These are phyloP conservation scores for Ascochyta koolunga DNA, from an alignment of 2,329 filamentous ascomycete species.

Conservation along the genomic window DNA sequence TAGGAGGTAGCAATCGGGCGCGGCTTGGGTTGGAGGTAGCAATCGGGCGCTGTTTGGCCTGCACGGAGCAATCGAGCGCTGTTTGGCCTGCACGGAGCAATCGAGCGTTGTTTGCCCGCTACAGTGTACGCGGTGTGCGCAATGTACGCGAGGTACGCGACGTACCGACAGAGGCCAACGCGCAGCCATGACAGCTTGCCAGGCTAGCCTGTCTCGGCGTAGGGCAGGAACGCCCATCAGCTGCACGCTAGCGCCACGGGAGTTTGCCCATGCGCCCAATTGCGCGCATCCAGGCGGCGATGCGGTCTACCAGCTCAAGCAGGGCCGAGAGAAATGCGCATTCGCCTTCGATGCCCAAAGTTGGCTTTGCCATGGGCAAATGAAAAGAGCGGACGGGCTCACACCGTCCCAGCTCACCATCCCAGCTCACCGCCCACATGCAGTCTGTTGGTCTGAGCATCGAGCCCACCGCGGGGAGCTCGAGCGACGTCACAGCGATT, in stretches of 20 bases:
- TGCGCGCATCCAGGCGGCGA: constrained; percentile 1
- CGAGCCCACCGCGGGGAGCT: constrained; percentile 14
- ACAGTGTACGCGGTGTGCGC: no score
- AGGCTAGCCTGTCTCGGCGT: constrained; percentile 7
- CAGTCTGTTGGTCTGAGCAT: constrained; percentile 9
- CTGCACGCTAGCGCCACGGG: constrained; percentile 14
- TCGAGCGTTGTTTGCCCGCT: no score
- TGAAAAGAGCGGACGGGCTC: background rate
- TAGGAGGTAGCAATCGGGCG: no score
- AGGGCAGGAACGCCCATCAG: constrained; percentile 20
- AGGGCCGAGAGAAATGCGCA: constrained; percentile 7
- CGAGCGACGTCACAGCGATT: constrained; percentile 15
- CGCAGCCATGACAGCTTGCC: constrained; percentile 12
- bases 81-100: no score
- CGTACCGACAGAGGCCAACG: constrained; percentile 11
- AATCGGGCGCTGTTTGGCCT: no score
- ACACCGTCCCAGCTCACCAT: constrained; percentile 3
- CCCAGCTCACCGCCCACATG: constrained; percentile 13
- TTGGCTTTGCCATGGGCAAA: constrained; percentile 14
- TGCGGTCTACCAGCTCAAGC: background rate
- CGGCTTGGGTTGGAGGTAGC: no score
- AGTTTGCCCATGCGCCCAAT: background rate
- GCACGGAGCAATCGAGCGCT: no score
- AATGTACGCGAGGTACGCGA: no score
- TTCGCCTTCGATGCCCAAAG: constrained; percentile 3